These are phyloP conservation scores for Dillenia suffruticosa DNA, from an alignment of 164 flowering plant genomes.

Conservation along the genomic window DNA sequence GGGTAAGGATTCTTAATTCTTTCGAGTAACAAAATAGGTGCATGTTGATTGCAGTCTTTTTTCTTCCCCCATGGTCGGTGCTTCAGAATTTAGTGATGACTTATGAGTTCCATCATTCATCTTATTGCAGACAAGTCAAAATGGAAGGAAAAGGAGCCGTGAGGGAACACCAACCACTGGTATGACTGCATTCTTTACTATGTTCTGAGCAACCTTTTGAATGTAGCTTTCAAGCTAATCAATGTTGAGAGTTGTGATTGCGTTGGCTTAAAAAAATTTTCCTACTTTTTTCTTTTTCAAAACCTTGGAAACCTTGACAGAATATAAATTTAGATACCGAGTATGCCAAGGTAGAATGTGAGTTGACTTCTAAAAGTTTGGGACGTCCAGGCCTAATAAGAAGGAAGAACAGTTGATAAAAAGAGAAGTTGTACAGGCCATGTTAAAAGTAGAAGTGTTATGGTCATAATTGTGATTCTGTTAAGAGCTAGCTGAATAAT, in stretches of 20 bases:
- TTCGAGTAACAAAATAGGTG: not conserved
- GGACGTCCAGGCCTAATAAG: too few relatives aligned
- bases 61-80: not conserved
- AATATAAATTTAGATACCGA: too few relatives aligned
- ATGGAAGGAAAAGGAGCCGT: slow-evolving; percentile 52
- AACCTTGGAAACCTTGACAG: too few relatives aligned
- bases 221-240: not conserved
- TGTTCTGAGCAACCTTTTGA: not conserved
- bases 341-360: too few relatives aligned
- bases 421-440: too few relatives aligned
- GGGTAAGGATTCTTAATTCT: slow-evolving; percentile 28
- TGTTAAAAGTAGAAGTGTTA: too few relatives aligned
- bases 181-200: slow-evolving; percentile 22
- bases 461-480: too few relatives aligned
- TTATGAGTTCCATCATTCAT: not conserved
- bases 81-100: not conserved
- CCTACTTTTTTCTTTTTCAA: too few relatives aligned
- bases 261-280: too few relatives aligned
- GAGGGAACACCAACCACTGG: slow-evolving; percentile 47
- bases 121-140: slow-evolving; percentile 38
- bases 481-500: too few relatives aligned
- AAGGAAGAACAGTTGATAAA: too few relatives aligned
- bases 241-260: not conserved
- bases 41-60: not conserved
- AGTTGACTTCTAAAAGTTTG: too few relatives aligned